These are phyloP conservation scores for Prillingera fragicola DNA, from an alignment of 1,284 basidiomycete genomes.

Conservation along the genomic window DNA sequence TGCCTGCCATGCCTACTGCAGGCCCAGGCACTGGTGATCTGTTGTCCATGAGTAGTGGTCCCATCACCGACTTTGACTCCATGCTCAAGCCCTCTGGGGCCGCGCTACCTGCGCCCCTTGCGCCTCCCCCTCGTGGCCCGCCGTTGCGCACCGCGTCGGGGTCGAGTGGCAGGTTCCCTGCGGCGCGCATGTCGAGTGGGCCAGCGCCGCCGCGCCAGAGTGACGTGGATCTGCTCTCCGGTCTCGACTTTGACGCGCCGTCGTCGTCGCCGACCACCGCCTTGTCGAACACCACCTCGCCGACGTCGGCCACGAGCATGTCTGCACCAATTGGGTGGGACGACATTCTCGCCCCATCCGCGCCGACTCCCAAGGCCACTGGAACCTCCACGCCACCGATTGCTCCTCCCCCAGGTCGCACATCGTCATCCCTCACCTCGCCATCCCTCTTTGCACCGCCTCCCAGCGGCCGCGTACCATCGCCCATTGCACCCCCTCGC, in stretches of 20 bases:
- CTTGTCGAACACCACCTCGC: conserved; percentile 1
- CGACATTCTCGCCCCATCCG: conserved; percentile 19
- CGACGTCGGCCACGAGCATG: not conserved
- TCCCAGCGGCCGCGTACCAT: not conserved
- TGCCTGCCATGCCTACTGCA: conserved; percentile 33
- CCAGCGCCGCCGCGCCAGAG: conserved; percentile 1
- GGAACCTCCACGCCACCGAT: not conserved
- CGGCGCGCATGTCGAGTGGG: conserved; percentile 22
- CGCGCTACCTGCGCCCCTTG: conserved; percentile 31
- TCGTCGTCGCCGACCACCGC: not conserved
- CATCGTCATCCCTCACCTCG: not conserved
- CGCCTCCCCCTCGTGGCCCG: conserved; percentile 25
- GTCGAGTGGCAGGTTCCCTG: conserved; percentile 14
- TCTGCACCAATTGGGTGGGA: conserved; percentile 22
- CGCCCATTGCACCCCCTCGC: not conserved
- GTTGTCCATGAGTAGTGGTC: conserved; percentile 28
- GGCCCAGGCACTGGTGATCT: conserved; percentile 35
- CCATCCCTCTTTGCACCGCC: not conserved
- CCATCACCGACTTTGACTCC: conserved; percentile 30
- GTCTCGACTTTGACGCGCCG: conserved; percentile 29
- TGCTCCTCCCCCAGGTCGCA: conserved; percentile 2
- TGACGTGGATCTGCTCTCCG: conserved; percentile 37
- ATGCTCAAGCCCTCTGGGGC: conserved; percentile 25
- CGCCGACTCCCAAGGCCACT: not conserved
- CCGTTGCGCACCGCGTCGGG: not conserved